Evolutionary conservation across 768 basidiomycete species (phyloP), one percentile per base, ranked within the genome.

Genomic region (Leccinum imitatum): DNA sequence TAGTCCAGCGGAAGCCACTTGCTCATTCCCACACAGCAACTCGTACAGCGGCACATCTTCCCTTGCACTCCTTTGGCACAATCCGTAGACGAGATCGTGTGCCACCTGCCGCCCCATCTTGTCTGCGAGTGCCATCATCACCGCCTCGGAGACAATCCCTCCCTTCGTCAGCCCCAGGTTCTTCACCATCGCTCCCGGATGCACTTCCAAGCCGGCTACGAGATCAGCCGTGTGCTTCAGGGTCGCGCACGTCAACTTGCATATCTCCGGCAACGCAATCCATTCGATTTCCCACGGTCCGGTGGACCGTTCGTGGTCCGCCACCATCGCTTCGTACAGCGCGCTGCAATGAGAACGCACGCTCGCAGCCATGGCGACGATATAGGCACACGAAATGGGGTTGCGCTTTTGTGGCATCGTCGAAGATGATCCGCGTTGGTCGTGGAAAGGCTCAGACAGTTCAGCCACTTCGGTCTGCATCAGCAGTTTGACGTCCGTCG

Each of bases 391-490:
- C 2, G 76, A 77, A 39, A 80, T 77, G 0, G 78, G 78, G 56
- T 81, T 81, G n/a, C 80, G 74, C 55, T 81, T 81, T 60, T 81
- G 80, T 19, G 78, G 80, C 80, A 81, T 81, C 15, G 80, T 80
- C 60, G 77, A 79, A 59, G 79, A 81, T 8, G 78, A 80, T 0
- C 79, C 79, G 19, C 78, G 77, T 50, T 80, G 74, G 11, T 74
- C 66, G 33, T 77, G 69, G 53, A 75, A 81, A 2, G 79, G 79
- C 60, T 81, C 79, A 4, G 77, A 78, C 25, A 80, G 67, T 52
- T 81, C 80, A 4, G 63, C 78, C 2, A 81, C 75, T 63, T 81
- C 80, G 0, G 78, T 80, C 63, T 81, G 80, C 78, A 77, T 80
- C 27, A 80, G 67, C 23, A 81, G 69, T 59, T 81, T 80, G 25